Evolutionary conservation across 2,329 filamentous ascomycete genomes (phyloP).

Genomic region (Sarocladium brachiariae): DNA sequence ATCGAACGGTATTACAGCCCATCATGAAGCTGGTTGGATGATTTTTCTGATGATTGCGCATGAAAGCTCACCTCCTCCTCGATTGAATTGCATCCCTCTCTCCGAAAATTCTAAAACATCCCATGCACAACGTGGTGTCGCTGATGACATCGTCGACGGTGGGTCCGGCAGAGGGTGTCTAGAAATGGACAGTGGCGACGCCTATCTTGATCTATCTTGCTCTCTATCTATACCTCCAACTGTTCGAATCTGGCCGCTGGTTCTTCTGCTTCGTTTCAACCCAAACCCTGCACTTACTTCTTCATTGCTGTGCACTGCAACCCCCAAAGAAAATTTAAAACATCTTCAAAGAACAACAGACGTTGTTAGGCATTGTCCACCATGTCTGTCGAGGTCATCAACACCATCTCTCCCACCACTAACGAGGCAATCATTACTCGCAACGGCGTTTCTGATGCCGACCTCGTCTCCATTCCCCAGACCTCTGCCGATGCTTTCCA

Average conservation of each 20-base stretch:
- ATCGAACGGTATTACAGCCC: no score
- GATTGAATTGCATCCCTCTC: no score
- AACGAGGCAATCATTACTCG: conserved; percentile 78
- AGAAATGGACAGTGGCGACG: background rate
- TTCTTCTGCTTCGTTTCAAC: no score
- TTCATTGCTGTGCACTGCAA: background rate
- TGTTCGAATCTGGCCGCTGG: no score
- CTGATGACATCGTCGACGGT: conserved; percentile 6
- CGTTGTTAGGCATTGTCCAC: conserved; percentile 20
- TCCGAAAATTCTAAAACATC: no score
- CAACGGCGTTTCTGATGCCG: conserved; percentile 62
- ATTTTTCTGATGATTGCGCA: no score
- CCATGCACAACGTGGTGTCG: no score
- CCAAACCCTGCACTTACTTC: background rate
- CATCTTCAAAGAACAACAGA: no score
- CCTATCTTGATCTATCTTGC: background rate
- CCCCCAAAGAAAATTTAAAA: no score
- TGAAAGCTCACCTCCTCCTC: no score
- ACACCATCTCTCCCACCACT: conserved; percentile 84
- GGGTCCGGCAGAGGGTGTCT: background rate
- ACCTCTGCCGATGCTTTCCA: conserved; percentile 69
- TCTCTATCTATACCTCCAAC: no score
- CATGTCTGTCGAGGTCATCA: conserved; percentile 60
- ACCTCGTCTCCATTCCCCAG: conserved; percentile 65
- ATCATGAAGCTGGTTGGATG: no score